Evolutionary conservation across 805 yeast species (phyloP), one percentile per base, ranked within the genome.

Genomic region (Candida caryicola): DNA sequence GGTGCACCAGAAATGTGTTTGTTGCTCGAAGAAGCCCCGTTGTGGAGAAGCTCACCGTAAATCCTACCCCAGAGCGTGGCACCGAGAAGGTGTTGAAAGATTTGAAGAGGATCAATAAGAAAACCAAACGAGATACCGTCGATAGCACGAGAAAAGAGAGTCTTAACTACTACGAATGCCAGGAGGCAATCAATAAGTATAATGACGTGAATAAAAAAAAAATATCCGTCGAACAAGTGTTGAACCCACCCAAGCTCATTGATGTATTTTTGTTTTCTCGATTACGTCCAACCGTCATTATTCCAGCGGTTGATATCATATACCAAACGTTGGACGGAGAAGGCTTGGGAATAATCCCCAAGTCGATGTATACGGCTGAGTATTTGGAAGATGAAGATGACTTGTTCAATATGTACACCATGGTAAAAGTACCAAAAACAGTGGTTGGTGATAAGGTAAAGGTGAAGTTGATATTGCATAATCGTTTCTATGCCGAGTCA

Each of bases 381-480:
- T 45, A 39, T 13, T 13, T 39, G 1, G 44, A 42, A 4, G 43
- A 45, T 10, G 31, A 36, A n/a, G 46, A 45, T 2, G 43, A 50
- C 25, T 45, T 47, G 5, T 37, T 35, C 26, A 44, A 43, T 26
- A 36, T 34, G 28, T 58, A 34, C 36, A 54, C 62, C 1, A 52
- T 65, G 7, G 44, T 66, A 4, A 46, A 44, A 28, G 55, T 70
- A 1, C 74, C 75, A 6, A 68, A 69, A 32, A 54, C 73, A 1
- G 42, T 62, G 3, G 55, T 56, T 1, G 76, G 75, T 2, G 74
- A 71, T 38, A 42, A 43, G 25, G 71, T 65, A 1, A 41, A 45
- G 2, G 56, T 66, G 0, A 30, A 37, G 8, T 43, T 69, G 15
- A 47, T 51, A 4, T 49, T 60, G 34, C 73, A 69, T 39, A 57